phyloP scores from a whole-genome alignment of 352 stramenopile genomes.

The Globisporangium spinosum region DNA sequence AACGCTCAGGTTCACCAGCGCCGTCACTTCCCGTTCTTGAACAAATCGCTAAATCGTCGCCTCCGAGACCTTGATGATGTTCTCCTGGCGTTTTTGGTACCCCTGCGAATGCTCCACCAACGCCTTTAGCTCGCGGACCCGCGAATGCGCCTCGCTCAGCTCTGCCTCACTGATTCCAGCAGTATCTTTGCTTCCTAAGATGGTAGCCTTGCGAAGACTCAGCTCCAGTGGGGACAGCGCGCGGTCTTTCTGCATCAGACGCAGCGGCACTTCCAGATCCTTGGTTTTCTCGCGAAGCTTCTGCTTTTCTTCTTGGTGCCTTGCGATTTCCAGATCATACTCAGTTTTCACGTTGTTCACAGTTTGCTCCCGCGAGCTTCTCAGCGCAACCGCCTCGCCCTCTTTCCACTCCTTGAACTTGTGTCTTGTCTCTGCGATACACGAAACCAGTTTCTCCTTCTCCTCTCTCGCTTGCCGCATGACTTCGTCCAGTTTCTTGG shows the following conservation, averaged over 20 bases:
- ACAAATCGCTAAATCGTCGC: slow-evolving; percentile 59
- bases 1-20: slow-evolving; percentile 39
- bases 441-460: slow-evolving; percentile 46
- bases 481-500: slow-evolving; percentile 47
- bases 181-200: slow-evolving; percentile 45
- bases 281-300: slow-evolving; percentile 74
- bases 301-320: slow-evolving; percentile 69
- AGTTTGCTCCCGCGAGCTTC: slow-evolving; percentile 41
- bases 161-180: slow-evolving; percentile 42
- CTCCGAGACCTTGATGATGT: slow-evolving; percentile 61
- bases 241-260: slow-evolving; percentile 60
- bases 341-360: slow-evolving; percentile 50
- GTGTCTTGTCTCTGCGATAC: slow-evolving; percentile 46
- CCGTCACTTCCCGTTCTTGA: slow-evolving; percentile 45
- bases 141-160: slow-evolving; percentile 46
- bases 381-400: slow-evolving; percentile 34
- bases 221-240: slow-evolving; percentile 59
- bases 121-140: slow-evolving; percentile 55
- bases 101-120: slow-evolving; percentile 52
- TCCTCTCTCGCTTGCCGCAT: slow-evolving; percentile 46
- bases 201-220: slow-evolving; percentile 56
- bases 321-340: slow-evolving; percentile 61
- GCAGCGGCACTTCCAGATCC: slow-evolving; percentile 63
- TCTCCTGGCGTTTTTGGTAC: slow-evolving; percentile 59
- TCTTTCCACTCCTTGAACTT: slow-evolving; percentile 75